A percentile compares a stretch with the other conserved stretches of the same genome.
Evolutionary conservation across 108 stramenopile species (phyloP).

Genomic region (Nitzschia palea): DNA sequence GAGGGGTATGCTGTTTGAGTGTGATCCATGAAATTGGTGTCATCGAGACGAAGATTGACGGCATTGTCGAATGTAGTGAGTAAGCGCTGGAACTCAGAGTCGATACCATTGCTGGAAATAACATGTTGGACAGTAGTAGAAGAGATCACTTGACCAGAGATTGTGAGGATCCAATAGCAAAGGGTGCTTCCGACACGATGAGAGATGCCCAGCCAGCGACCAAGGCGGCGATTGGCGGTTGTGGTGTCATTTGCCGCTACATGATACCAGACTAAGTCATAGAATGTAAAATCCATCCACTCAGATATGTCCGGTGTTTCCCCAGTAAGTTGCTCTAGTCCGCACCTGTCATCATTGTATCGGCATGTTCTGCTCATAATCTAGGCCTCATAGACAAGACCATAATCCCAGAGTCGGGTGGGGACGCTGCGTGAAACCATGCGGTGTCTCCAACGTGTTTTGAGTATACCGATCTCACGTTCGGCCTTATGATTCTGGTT

Average conservation of each 20-base stretch:
- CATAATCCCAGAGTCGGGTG: constrained; percentile 34
- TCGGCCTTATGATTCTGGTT: constrained; percentile 26
- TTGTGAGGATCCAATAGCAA: constrained; percentile 40
- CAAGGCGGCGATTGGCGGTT: constrained; percentile 18
- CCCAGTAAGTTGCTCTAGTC: constrained; percentile 35
- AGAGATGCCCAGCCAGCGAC: constrained; percentile 42
- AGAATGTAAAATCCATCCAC: constrained; percentile 38
- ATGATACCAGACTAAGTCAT: constrained; percentile 47
- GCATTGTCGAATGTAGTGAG: too few species aligned
- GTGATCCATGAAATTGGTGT: too few species aligned
- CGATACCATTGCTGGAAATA: constrained; percentile 12
- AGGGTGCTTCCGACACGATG: constrained; percentile 31
- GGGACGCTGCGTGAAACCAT: constrained; percentile 11
- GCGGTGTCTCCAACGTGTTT: constrained; percentile 1
- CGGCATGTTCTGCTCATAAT: constrained; percentile 2
- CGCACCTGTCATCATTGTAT: constrained; percentile 1
- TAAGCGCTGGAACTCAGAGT: neutral
- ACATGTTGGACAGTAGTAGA: constrained; percentile 35
- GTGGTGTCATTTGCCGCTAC: neutral
- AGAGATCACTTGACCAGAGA: constrained; percentile 16
- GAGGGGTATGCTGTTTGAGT: too few species aligned
- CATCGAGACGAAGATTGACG: too few species aligned
- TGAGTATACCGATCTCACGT: constrained; percentile 18
- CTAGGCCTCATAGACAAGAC: constrained; percentile 12
- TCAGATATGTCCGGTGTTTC: constrained; percentile 40